A percentile compares a stretch with the other conserved stretches of the same genome.
phyloP scores from a whole-genome alignment of 176 grass and related monocot genomes.

The Oryza glumipatula region DNA sequence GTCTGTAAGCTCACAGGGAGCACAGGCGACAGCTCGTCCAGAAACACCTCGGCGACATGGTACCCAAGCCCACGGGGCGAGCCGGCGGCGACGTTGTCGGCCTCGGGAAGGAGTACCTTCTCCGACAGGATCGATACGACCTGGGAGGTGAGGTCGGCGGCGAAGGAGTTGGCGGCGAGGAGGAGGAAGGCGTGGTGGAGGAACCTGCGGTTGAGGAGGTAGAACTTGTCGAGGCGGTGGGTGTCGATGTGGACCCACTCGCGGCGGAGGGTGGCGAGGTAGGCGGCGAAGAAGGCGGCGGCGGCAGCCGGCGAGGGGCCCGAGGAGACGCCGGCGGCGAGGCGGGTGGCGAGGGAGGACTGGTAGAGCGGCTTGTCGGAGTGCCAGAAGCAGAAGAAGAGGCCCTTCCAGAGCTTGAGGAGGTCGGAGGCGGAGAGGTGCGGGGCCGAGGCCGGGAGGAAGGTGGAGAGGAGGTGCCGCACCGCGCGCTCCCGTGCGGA shows the following conservation, averaged over 20 bases:
- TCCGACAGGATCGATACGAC: slow-evolving; percentile 55
- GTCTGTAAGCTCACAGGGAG: slow-evolving; percentile 56
- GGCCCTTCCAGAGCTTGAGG: slow-evolving; percentile 92
- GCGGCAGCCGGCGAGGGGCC: slow-evolving; percentile 35
- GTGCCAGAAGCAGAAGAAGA: slow-evolving; percentile 99
- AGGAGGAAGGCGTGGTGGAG: slow-evolving; percentile 71
- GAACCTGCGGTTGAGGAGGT: slow-evolving; percentile 84
- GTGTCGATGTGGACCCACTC: slow-evolving; percentile 88
- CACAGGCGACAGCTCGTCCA: slow-evolving; percentile 71
- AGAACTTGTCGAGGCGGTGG: slow-evolving; percentile 98
- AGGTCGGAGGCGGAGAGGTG: slow-evolving; percentile 59
- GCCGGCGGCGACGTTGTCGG: slow-evolving; percentile 35
- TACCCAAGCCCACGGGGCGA: slow-evolving; percentile 61
- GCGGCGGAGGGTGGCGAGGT: slow-evolving; percentile 75
- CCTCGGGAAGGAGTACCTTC: slow-evolving; percentile 51
- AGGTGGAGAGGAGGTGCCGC: slow-evolving; percentile 54
- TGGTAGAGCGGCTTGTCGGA: slow-evolving; percentile 80
- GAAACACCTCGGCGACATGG: slow-evolving; percentile 80
- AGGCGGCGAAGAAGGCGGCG: slow-evolving; percentile 62
- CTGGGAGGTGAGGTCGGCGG: slow-evolving; percentile 34
- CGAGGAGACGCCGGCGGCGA: slow-evolving; percentile 64
- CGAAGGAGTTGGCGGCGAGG: slow-evolving; percentile 56
- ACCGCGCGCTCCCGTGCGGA: slow-evolving; percentile 58
- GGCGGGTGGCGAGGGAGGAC: slow-evolving; percentile 63
- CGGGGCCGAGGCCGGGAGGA: slow-evolving; percentile 32